These are phyloP conservation scores for Hypoxylon sp. DNA, from an alignment of 2,329 filamentous ascomycete genomes.

Conservation along the genomic window DNA sequence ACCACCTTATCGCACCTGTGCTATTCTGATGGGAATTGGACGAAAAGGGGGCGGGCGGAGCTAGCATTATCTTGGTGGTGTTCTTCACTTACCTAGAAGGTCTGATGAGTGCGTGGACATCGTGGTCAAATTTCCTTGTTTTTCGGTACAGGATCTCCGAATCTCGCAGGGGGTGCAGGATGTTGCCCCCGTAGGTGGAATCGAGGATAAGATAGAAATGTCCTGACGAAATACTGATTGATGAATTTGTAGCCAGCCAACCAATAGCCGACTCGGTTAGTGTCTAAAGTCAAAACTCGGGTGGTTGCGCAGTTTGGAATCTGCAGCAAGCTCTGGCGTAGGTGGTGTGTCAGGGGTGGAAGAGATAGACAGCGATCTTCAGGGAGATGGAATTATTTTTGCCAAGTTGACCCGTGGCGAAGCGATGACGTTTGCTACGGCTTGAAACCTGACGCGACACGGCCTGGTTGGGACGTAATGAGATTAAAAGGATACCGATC, in stretches of 20 bases:
- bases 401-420: constrained; percentile 35
- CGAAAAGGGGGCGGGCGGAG: constrained; percentile 38
- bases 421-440: constrained; percentile 40
- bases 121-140: constrained; percentile 39
- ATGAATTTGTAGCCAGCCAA: constrained; percentile 22
- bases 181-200: constrained; percentile 24
- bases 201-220: constrained; percentile 27
- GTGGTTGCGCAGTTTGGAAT: constrained; percentile 31
- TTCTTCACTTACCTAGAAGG: constrained; percentile 42
- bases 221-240: constrained; percentile 28
- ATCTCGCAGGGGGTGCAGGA: constrained; percentile 39
- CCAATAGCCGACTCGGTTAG: constrained; percentile 37
- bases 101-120: constrained; percentile 45
- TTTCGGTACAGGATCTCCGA: constrained; percentile 38
- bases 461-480: constrained; percentile 17
- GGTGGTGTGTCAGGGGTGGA: constrained; percentile 37
- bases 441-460: constrained; percentile 39
- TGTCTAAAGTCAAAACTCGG: constrained; percentile 26
- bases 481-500: constrained; percentile 41
- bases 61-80: constrained; percentile 29
- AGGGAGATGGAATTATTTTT: constrained; percentile 37
- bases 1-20: constrained; percentile 35
- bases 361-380: constrained; percentile 42
- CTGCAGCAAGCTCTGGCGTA: constrained; percentile 33
- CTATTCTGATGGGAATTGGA: constrained; percentile 30